Evolutionary conservation across 1,284 basidiomycete genomes (phyloP).

Genomic region (Cryptococcus floricola): DNA sequence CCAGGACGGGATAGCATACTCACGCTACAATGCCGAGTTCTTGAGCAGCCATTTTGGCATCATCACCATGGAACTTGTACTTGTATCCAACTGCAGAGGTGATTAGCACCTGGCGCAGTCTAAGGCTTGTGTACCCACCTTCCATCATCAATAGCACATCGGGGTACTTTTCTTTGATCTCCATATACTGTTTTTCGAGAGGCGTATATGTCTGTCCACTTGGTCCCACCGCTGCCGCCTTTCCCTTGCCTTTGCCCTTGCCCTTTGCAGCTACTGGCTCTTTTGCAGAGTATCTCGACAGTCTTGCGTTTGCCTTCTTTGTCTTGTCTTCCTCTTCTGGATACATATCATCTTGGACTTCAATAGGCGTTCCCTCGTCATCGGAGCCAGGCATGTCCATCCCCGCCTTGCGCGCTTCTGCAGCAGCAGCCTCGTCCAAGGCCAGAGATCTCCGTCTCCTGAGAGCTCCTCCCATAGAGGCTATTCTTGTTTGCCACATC

Average conservation of each 20-base stretch:
- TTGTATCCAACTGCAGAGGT: constrained; percentile 67
- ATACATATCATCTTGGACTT: constrained; percentile 17
- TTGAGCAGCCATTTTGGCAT: constrained; percentile 77
- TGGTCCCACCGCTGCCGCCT: constrained; percentile 61
- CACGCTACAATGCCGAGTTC: constrained; percentile 70
- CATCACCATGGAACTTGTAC: constrained; percentile 82
- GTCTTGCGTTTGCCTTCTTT: constrained; percentile 13
- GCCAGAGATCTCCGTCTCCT: constrained; percentile 40
- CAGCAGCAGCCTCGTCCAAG: constrained; percentile 47
- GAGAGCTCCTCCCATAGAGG: constrained; percentile 26
- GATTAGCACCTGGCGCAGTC: constrained; percentile 1
- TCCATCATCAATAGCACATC: constrained; percentile 80
- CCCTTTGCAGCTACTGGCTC: constrained; percentile 19
- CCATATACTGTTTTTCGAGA: constrained; percentile 71
- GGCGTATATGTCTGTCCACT: constrained; percentile 76
- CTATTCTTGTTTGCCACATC: constrained; percentile 31
- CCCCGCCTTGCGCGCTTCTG: constrained; percentile 25
- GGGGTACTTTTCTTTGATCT: constrained; percentile 67
- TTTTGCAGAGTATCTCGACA: constrained; percentile 32
- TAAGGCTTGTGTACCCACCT: constrained; percentile 28
- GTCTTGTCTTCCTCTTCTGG: constrained; percentile 20
- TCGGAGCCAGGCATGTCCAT: constrained; percentile 7
- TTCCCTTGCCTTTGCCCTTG: constrained; percentile 47
- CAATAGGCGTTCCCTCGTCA: constrained; percentile 18
- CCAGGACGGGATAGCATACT: constrained; percentile 2